A percentile compares a stretch with the other conserved stretches of the same genome.
phyloP scores from a whole-genome alignment of 345 rosid species.

The Lenwebbia sp. region DNA sequence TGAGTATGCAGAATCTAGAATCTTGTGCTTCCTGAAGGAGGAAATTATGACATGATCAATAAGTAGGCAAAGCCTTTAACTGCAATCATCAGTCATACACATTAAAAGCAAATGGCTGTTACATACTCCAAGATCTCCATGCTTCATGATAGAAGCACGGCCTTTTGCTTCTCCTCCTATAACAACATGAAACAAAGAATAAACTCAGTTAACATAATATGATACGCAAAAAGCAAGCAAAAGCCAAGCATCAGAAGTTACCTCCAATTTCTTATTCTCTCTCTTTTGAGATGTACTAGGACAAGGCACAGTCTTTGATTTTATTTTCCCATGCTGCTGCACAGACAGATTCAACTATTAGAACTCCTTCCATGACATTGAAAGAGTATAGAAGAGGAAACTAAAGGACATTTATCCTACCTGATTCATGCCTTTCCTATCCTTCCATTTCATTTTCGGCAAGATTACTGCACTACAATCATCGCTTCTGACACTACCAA shows the following conservation, averaged over 20 bases:
- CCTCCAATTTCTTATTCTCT: slow-evolving; percentile 68
- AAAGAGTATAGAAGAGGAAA: not conserved
- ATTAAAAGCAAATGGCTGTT: not conserved
- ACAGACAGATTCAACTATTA: not conserved
- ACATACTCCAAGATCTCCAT: slow-evolving; percentile 52
- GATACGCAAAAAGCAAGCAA: too few relatives aligned
- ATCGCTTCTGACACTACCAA: slow-evolving; percentile 15
- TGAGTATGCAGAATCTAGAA: slow-evolving; percentile 44
- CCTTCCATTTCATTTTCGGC: slow-evolving; percentile 30
- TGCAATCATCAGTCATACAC: too few relatives aligned
- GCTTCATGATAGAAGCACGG: slow-evolving; percentile 28
- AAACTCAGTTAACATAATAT: too few relatives aligned
- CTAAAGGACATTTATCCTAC: slow-evolving; percentile 17
- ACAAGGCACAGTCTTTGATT: not conserved
- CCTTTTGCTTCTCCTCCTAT: too few relatives aligned
- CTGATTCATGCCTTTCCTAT: slow-evolving; percentile 24
- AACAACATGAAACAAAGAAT: too few relatives aligned
- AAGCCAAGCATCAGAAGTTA: slow-evolving; percentile 2
- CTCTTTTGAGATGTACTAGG: slow-evolving; percentile 55
- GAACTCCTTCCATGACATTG: not conserved
- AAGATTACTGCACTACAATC: slow-evolving; percentile 50
- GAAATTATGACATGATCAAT: not conserved
- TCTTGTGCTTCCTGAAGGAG: slow-evolving; percentile 51
- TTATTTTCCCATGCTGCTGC: not conserved
- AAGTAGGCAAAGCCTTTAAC: too few relatives aligned